Base-by-base conservation (phyloP, 1,139 yeast genomes). In the Petasospora rhodanensis region DNA sequence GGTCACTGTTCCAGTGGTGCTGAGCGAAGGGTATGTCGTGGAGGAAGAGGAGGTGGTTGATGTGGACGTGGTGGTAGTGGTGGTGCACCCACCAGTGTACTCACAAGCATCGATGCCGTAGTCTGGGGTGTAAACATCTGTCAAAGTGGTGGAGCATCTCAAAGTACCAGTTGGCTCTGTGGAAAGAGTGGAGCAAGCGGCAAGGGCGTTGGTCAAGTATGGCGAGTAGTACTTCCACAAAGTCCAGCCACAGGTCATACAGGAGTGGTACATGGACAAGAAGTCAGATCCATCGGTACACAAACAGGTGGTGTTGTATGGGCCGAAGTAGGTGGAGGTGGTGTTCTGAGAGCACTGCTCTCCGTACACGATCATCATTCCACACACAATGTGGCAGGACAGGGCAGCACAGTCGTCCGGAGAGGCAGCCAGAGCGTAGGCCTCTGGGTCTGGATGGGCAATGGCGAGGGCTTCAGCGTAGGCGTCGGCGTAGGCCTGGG, bases 221-320 rank as follows among this genome's bases (percentile, higher is more conserved):
- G 24, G 24, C 24, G 22, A 20, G 37, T 52, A 52, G 37, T 52
- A 49, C 13, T 28, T 24, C 56, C 56, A 53, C 29, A 53, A 35
- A 30, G 56, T 51, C 54, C 56, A 52, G 20, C 57, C 57, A 48
- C 57, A 53, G 31, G 41, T 45, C 31, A 53, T 39, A 42, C 57
- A 53, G 10, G 47, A 4, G 4, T 24, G 11, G 23, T 31, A 31
- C 10, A 21, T n/a, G 9, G 6, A 14, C 19, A 31, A 31, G n/a
- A 25, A 16, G 26, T 29, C 10, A 14, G 14, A 21, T 4, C 16
- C 26, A 15, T 35, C 26, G 7, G 8, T 9, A 14, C 34, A 31
- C 5, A 29, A 15, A 41, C 56, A 52, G 14, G 37, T 38, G 14
- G 38, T 22, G 32, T 48, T 41, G 32, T 18, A 52, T 26, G 51